These are phyloP conservation scores for Kazachstania taianensis DNA, from an alignment of 805 yeast species.

Conservation along the genomic window DNA sequence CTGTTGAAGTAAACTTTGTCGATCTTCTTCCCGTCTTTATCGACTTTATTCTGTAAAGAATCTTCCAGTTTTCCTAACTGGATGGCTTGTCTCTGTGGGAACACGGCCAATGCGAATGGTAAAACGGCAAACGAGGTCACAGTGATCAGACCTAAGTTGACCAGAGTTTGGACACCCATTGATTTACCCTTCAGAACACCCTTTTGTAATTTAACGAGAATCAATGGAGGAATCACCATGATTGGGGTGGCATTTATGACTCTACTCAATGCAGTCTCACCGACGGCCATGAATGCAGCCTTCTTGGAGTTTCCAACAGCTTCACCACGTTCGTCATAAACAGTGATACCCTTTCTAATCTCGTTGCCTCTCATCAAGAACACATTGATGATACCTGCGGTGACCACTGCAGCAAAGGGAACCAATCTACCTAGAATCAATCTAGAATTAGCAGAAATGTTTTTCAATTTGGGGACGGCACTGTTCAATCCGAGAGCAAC, in stretches of 20 bases:
- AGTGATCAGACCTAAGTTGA: constrained; percentile 80
- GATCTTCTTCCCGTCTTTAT: constrained; percentile 48
- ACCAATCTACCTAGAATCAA: constrained; percentile 74
- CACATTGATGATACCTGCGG: constrained; percentile 95
- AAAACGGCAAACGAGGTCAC: constrained; percentile 76
- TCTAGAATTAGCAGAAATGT: constrained; percentile 58
- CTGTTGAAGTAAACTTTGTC: constrained; percentile 75
- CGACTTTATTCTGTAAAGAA: constrained; percentile 50
- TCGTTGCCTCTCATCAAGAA: constrained; percentile 95
- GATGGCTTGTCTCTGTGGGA: constrained; percentile 78
- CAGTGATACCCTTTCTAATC: constrained; percentile 72
- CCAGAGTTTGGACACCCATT: constrained; percentile 49
- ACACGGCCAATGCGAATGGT: constrained; percentile 91
- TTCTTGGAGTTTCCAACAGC: constrained; percentile 64
- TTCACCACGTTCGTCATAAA: constrained; percentile 55
- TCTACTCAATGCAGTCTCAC: constrained; percentile 91
- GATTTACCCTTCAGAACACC: constrained; percentile 60
- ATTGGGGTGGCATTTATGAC: constrained; percentile 95
- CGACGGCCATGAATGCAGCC: constrained; percentile 90
- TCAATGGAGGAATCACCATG: constrained; percentile 91
- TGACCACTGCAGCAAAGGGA: constrained; percentile 97
- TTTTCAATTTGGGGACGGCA: constrained; percentile 74
- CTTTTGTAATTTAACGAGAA: constrained; percentile 68
- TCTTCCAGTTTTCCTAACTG: constrained; percentile 52
- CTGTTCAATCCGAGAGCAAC: constrained; percentile 92